phyloP scores from a whole-genome alignment of 805 yeast genomes.

The Millerozyma miso region DNA sequence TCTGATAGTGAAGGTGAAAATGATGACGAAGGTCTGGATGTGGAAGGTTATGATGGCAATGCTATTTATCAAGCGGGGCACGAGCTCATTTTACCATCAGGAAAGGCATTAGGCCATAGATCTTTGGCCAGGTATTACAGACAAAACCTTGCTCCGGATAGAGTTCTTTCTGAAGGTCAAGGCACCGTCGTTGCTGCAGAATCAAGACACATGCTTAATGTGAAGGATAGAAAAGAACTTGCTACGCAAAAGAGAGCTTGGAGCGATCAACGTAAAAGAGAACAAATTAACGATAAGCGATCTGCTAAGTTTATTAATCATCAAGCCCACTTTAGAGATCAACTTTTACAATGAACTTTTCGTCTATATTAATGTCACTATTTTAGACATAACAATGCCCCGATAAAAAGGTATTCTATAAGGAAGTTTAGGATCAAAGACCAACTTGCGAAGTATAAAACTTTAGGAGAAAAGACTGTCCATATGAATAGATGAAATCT shows the following conservation, averaged over 20 bases:
- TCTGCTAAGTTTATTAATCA: slow-evolving; percentile 70
- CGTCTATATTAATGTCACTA: neutral
- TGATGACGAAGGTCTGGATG: slow-evolving; percentile 20
- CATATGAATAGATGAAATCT: slow-evolving; percentile 89
- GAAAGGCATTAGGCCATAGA: slow-evolving; percentile 41
- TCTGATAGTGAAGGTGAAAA: slow-evolving; percentile 19
- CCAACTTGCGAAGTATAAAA: slow-evolving; percentile 82
- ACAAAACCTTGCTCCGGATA: slow-evolving; percentile 42
- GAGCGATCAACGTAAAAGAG: slow-evolving; percentile 49
- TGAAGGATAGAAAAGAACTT: slow-evolving; percentile 36
- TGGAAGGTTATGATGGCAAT: slow-evolving; percentile 18
- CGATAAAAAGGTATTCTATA: slow-evolving; percentile 42
- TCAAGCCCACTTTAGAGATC: slow-evolving; percentile 66
- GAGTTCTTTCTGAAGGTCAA: slow-evolving; percentile 42
- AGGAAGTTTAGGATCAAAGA: slow-evolving; percentile 42
- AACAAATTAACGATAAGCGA: slow-evolving; percentile 49
- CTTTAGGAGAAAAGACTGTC: slow-evolving; percentile 96
- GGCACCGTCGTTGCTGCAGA: slow-evolving; percentile 48
- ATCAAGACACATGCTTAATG: slow-evolving; percentile 45
- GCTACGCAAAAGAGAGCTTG: slow-evolving; percentile 55
- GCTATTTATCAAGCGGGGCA: slow-evolving; percentile 31
- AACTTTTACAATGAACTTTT: slow-evolving; percentile 25
- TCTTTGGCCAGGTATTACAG: slow-evolving; percentile 40
- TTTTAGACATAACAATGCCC: slow-evolving; percentile 2
- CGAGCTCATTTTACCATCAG: slow-evolving; percentile 41